These are phyloP conservation scores for Zygoascus hellenicus DNA, from an alignment of 1,139 yeast genomes.

Conservation along the genomic window DNA sequence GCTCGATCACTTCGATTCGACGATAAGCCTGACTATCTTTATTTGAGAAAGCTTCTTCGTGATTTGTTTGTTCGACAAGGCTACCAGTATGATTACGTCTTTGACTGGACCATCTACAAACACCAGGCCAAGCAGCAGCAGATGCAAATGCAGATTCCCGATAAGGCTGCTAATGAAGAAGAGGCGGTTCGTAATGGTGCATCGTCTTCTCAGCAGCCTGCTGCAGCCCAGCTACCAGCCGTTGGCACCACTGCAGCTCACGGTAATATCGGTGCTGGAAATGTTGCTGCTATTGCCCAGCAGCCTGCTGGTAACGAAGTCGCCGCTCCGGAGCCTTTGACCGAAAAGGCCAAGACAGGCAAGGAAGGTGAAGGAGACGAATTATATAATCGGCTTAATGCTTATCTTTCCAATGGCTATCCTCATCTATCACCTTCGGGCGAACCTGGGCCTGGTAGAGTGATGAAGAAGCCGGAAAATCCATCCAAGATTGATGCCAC, in stretches of 20 bases:
- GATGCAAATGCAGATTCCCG: slow-evolving; percentile 13
- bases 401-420: slow-evolving; percentile 7
- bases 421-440: slow-evolving; percentile 1
- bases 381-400: slow-evolving; percentile 8
- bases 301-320: slow-evolving; percentile 3
- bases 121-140: slow-evolving; percentile 40
- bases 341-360: slow-evolving; percentile 6
- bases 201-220: slow-evolving; percentile 1
- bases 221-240: background rate
- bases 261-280: background rate
- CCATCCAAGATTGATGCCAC: slow-evolving; percentile 19
- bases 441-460: background rate
- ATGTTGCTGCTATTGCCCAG: background rate
- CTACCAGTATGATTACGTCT: slow-evolving; percentile 87
- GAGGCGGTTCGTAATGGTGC: slow-evolving; percentile 16
- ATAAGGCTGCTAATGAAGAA: slow-evolving; percentile 12
- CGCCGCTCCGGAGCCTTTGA: slow-evolving; percentile 9
- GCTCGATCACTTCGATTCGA: slow-evolving; percentile 89
- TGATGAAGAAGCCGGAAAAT: slow-evolving; percentile 6
- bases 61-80: slow-evolving; percentile 85
- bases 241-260: background rate
- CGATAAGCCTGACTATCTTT: slow-evolving; percentile 92
- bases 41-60: slow-evolving; percentile 81
- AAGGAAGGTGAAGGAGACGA: slow-evolving; percentile 6
- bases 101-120: slow-evolving; percentile 94